A percentile compares a stretch with the other conserved stretches of the same genome.
Conservation (phyloP, 208 protist genomes). For the Leishmania martiniquensis region DNA sequence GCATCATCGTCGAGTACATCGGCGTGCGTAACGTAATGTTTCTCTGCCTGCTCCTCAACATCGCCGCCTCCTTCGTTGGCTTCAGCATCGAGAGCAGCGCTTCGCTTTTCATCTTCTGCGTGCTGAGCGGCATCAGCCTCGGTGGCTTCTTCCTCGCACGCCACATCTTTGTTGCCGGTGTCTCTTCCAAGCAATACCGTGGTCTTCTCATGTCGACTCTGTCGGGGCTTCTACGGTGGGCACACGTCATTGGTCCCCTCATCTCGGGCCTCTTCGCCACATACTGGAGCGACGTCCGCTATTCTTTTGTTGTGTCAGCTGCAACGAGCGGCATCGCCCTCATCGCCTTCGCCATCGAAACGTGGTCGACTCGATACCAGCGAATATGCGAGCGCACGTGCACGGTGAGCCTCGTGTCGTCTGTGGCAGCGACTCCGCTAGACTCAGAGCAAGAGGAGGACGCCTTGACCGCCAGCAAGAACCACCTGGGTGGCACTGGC, state of each 20-base stretch:
- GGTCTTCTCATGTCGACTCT: constrained; percentile 80
- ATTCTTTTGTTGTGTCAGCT: constrained; percentile 67
- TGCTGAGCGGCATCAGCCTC: constrained; percentile 67
- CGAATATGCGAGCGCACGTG: constrained; percentile 26
- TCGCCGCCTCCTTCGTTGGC: constrained; percentile 37
- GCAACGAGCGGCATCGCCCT: constrained; percentile 37
- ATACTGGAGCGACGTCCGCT: constrained; percentile 38
- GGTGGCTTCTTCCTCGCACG: constrained; percentile 82
- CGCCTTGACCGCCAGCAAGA: too few relatives aligned
- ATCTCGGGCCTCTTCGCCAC: constrained; percentile 52
- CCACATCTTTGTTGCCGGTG: constrained; percentile 78
- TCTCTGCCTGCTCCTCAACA: constrained; percentile 50
- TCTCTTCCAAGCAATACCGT: constrained; percentile 71
- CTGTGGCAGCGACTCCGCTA: constrained; percentile 3
- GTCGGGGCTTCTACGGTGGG: constrained; percentile 72
- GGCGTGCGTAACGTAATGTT: constrained; percentile 73
- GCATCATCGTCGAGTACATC: constrained; percentile 67
- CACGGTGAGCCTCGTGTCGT: constrained; percentile 14
- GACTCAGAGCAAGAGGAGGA: constrained; percentile 13
- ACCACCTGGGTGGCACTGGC: neutral
- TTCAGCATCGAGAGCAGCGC: constrained; percentile 22
- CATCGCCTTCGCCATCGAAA: constrained; percentile 31
- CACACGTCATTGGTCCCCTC: constrained; percentile 75
- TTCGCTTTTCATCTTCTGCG: constrained; percentile 50
- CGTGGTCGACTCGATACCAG: constrained; percentile 20